Percentiles rank a stretch among this genome's conserved stretches.
Evolutionary conservation across 768 basidiomycete genomes (phyloP).

Genomic region (Udeniomyces megalosporus): DNA sequence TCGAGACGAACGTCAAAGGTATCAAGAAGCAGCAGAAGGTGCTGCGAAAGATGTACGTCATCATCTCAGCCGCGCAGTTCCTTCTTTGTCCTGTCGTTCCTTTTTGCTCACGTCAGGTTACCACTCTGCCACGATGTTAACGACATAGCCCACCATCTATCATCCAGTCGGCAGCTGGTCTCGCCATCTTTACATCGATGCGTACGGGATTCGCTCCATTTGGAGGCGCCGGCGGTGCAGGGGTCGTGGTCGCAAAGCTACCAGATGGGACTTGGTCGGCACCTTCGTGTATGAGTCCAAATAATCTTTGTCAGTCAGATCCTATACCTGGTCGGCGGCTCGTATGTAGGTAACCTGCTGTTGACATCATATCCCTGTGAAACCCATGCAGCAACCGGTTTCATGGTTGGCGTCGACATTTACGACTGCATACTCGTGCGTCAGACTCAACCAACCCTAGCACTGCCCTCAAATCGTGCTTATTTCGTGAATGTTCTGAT

Average conservation of each 20-base stretch:
- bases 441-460: too few relatives aligned
- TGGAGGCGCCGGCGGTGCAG: conserved; percentile 29
- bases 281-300: conserved; percentile 27
- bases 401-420: conserved; percentile 29
- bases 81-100: too few relatives aligned
- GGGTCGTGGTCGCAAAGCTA: conserved; percentile 28
- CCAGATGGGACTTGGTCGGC: conserved; percentile 30
- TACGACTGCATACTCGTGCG: conserved; percentile 27
- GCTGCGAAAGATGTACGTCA: conserved; percentile 30
- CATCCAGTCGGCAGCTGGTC: conserved; percentile 23
- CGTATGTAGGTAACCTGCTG: too few relatives aligned
- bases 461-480: too few relatives aligned
- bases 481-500: too few relatives aligned
- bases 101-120: too few relatives aligned
- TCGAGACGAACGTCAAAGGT: conserved; percentile 8
- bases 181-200: conserved; percentile 29
- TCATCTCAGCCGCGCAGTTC: too few relatives aligned
- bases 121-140: too few relatives aligned
- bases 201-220: conserved; percentile 28
- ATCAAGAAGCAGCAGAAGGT: conserved; percentile 22
- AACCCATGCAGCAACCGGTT: conserved; percentile 19
- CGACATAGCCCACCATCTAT: conserved; percentile 16
- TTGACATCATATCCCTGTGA: too few relatives aligned
- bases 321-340: background rate
- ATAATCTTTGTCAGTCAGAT: conserved; percentile 19